phyloP scores from a whole-genome alignment of 805 yeast genomes.

The Jamesozyma hellenica region DNA sequence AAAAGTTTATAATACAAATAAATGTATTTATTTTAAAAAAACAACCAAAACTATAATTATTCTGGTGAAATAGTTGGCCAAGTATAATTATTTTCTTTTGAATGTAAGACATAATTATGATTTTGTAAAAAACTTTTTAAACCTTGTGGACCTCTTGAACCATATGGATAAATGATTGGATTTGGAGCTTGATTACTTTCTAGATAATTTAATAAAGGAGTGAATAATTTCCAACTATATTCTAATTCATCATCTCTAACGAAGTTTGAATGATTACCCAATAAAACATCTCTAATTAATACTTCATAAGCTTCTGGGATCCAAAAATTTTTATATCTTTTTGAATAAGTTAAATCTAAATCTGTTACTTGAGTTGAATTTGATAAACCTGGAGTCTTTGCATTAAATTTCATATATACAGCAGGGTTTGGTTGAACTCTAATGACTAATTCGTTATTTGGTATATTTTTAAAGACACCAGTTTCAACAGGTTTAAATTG shows the following conservation, averaged over 20 bases:
- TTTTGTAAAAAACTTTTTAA: conserved; percentile 50
- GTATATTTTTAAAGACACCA: conserved; percentile 72
- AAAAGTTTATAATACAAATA: neutral
- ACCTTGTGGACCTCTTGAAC: conserved; percentile 77
- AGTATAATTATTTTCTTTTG: conserved; percentile 56
- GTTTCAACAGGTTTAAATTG: conserved; percentile 81
- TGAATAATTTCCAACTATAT: conserved; percentile 84
- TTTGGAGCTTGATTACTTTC: conserved; percentile 62
- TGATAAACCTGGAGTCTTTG: conserved; percentile 87
- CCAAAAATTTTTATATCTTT: conserved; percentile 78
- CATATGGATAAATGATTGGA: conserved; percentile 70
- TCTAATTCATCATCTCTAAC: conserved; percentile 97
- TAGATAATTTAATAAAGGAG: conserved; percentile 74
- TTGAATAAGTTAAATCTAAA: conserved; percentile 75
- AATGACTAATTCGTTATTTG: conserved; percentile 87
- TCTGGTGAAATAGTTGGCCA: conserved; percentile 76
- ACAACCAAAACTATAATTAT: too few species aligned
- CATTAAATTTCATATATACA: conserved; percentile 82
- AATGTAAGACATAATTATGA: conserved; percentile 61
- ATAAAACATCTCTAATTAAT: conserved; percentile 77
- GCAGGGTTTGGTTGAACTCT: conserved; percentile 94
- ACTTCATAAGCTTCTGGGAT: conserved; percentile 98
- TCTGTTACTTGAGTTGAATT: conserved; percentile 78
- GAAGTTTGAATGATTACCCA: conserved; percentile 93
- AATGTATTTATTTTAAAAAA: neutral